These are phyloP conservation scores for Phaffomyces thermotolerans DNA, from an alignment of 805 yeast species.

Conservation along the genomic window DNA sequence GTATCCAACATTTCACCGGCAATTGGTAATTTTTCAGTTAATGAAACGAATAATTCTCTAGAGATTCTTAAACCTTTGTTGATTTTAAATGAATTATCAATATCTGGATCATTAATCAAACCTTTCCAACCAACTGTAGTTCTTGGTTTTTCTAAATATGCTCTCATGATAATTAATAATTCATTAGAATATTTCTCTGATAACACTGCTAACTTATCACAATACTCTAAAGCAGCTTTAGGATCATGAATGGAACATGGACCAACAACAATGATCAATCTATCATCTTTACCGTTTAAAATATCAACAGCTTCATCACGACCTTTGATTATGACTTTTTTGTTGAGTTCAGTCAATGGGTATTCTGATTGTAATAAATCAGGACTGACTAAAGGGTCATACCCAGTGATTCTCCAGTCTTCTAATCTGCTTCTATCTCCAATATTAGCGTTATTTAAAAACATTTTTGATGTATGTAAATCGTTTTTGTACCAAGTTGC, in stretches of 20 bases:
- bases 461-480: conserved; percentile 39
- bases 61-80: conserved; percentile 90
- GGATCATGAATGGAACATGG: conserved; percentile 98
- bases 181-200: conserved; percentile 64
- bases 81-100: conserved; percentile 86
- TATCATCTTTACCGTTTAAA: conserved; percentile 76
- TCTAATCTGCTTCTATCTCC: conserved; percentile 79
- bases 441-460: conserved; percentile 72
- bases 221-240: conserved; percentile 84
- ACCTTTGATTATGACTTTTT: conserved; percentile 61
- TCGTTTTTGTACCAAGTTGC: not conserved
- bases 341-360: conserved; percentile 56
- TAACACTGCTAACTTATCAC: conserved; percentile 51
- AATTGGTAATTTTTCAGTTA: conserved; percentile 82
- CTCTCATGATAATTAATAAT: conserved; percentile 88
- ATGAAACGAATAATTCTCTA: conserved; percentile 75
- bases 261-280: conserved; percentile 84
- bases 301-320: conserved; percentile 70
- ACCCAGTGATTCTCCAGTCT: conserved; percentile 78
- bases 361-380: conserved; percentile 83
- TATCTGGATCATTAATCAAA: conserved; percentile 92
- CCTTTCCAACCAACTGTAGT: conserved; percentile 99
- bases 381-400: conserved; percentile 94
- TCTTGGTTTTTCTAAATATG: conserved; percentile 95
- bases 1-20: conserved; percentile 98